Base-by-base conservation (phyloP, 208 protist species). In the Trypanosoma mega region DNA sequence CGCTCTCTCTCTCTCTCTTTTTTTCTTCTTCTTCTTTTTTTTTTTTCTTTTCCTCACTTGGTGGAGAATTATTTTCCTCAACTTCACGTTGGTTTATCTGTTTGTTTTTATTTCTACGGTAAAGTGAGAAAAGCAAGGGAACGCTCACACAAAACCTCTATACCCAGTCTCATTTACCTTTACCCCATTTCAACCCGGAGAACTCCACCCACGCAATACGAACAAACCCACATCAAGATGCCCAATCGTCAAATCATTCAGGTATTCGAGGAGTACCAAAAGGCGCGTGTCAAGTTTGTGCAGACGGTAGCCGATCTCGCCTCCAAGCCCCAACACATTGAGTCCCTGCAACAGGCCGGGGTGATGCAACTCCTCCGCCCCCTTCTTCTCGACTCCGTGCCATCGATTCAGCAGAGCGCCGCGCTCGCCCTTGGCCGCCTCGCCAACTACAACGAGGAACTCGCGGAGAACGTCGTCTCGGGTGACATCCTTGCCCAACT, bases 361-460 rank as follows among this genome's bases (percentile, higher is more conserved):
- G 97, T 98, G 4, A 98, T 99, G 94, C 78, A 96, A 50, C 82
- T 99, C 31, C 90, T 99, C n/a, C 87, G 98, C 8, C 97, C 97
- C 4, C 86, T 99, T 9, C 76, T 99, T 41, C 72, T 98, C 12
- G 98, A 99, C 81, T 96, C 76, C 55, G 96, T 99, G 30, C 96
- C 97, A n/a, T 96, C 92, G 12, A 98, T 99, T 39, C 97, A 99
- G 78, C 98, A 99, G 79, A 93, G 82, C n/a, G 96, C 98, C 14
- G 97, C 98, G n/a, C 77, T 99, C 7, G 98, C 98, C 14, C 82
- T 99, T 18, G 97, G 98, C n/a, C 82, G 97, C 14, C 91, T 99
- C 33, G 98, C 98, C 11, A 98, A 98, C 72, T 97, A 98, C 75
- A 98, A 84, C 65, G 97, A 99, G 64, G 94, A 98, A 72, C 90